Evolutionary conservation across 345 rosid genomes (phyloP), one percentile per base, ranked within the genome.

Genomic region (Rhodamnia argentea): DNA sequence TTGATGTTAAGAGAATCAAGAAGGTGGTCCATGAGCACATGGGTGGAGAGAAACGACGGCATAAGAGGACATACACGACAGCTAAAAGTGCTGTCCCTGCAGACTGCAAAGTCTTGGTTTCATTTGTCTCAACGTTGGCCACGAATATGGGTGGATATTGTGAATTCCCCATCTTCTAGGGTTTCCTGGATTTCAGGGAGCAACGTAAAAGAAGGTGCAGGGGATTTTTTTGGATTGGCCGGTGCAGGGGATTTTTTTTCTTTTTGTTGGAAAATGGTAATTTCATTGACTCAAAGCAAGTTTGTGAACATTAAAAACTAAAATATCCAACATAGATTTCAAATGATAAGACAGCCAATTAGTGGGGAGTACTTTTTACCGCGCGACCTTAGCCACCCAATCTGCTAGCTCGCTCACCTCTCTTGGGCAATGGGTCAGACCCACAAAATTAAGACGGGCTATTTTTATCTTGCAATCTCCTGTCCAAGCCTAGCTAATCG

Each of bases 11-110:
- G 47, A 70, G 47, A 70, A 37, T 37, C 78, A 70, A 70, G 10
- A 75, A 50, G 22, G 89, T 85, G 91, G 89, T 86, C 91, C 91
- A 50, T 40, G 7, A 44, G 64, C 87, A 84, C 85, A 88, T 87
- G 90, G 86, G 84, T 16, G 50, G 78, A 87, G 87, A 78, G 24
- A 84, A 74, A 57, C 51, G 44, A 64, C 54, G 62, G 85, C 90
- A 86, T 42, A 87, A 91, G 86, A 87, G 64, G 91, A 91, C 92
- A 91, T 85, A 83, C 70, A 86, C 84, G 87, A 88, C 94, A 91
- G 93, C 94, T 88, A 91, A 88, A 42, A 83, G 47, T 0, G n/a
- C 24, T 47, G 44, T 29, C 56, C 40, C 6, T 52, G 83, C 83
- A 52, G 23, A 70, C 50, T 78, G 57, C 82, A 75, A 51, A 85